Base-by-base conservation (phyloP, 1,284 basidiomycete genomes). In the Tilletiaria anomala region DNA sequence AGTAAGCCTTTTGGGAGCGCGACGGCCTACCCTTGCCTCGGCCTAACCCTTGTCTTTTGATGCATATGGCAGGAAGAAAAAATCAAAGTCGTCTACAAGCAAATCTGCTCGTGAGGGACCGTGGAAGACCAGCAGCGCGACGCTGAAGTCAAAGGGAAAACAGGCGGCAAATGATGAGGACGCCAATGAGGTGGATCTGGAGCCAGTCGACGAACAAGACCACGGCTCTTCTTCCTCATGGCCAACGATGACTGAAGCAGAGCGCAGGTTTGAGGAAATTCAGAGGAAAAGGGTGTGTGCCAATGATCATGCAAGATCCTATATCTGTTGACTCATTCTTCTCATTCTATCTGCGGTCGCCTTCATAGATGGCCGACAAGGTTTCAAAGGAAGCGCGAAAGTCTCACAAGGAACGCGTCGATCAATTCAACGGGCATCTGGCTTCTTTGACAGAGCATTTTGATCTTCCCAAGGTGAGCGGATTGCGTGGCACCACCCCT, bases 331-430 rank as follows among this genome's bases (percentile, higher is more conserved):
- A 32, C 2, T 32, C 32, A 24, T 43, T 5, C 38, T n/a, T 16
- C 35, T 21, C 21, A 15, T 26, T 16, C 14, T 19, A 11, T 15
- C 39, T 32, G 14, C 24, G n/a, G 18, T 15, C 12, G 6, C 36
- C 14, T 14, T 39, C 36, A 19, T 45, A 88, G 84, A 75, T 91
- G 45, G 75, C 77, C n/a, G 78, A 81, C 48, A 77, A 78, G 55
- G 83, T 89, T 18, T 75, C 76, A 22, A 85, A 79, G 68, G 68
- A 83, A 57, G 89, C 89, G 0, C 73, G 73, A 55, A 83, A 81
- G 70, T 86, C 84, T 6, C 91, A 97, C 71, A 94, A 94, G 70
- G 91, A 97, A 48, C 80, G 88, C 37, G 88, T 97, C 17, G 78
- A 78, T 47, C 83, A 88, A 4, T 65, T 66, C 62, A 97, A 97